phyloP scores from a whole-genome alignment of 345 rosid species.

The Rhodamnia argentea region DNA sequence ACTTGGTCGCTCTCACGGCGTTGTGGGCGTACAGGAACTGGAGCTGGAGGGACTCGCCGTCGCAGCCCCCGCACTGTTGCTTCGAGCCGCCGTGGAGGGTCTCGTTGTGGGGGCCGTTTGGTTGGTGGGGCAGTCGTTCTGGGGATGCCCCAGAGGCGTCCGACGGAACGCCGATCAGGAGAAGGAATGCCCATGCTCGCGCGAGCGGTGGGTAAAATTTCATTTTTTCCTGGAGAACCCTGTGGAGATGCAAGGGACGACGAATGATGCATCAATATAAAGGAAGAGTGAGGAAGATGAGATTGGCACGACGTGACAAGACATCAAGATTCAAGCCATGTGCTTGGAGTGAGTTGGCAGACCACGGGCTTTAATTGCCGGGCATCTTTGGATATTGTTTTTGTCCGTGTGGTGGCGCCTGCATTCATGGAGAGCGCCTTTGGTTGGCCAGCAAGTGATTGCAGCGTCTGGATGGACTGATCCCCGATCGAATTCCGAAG shows the following conservation, averaged over 20 bases:
- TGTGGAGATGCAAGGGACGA: neutral
- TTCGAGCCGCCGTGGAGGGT: slow-evolving; percentile 38
- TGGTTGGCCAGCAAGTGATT: neutral
- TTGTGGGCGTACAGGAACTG: slow-evolving; percentile 66
- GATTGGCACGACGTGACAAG: neutral
- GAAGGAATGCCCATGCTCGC: neutral
- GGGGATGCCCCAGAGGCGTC: neutral
- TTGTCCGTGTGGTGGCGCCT: neutral
- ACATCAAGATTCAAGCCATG: neutral
- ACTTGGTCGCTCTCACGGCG: slow-evolving; percentile 45
- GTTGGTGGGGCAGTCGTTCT: neutral
- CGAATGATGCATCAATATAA: neutral
- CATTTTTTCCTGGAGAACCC: neutral
- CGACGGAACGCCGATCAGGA: neutral
- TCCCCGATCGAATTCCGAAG: neutral
- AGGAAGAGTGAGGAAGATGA: neutral
- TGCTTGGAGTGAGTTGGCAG: neutral
- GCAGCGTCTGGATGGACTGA: neutral
- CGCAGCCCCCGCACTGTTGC: slow-evolving; percentile 54
- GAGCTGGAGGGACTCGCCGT: slow-evolving; percentile 53
- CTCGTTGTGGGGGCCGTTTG: neutral
- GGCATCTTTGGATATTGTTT: neutral
- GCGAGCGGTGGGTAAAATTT: neutral
- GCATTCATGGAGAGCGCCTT: neutral
- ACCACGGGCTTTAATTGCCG: neutral